These are phyloP conservation scores for Aeschynomene evenia DNA, from an alignment of 306 rosid genomes.

Conservation along the genomic window DNA sequence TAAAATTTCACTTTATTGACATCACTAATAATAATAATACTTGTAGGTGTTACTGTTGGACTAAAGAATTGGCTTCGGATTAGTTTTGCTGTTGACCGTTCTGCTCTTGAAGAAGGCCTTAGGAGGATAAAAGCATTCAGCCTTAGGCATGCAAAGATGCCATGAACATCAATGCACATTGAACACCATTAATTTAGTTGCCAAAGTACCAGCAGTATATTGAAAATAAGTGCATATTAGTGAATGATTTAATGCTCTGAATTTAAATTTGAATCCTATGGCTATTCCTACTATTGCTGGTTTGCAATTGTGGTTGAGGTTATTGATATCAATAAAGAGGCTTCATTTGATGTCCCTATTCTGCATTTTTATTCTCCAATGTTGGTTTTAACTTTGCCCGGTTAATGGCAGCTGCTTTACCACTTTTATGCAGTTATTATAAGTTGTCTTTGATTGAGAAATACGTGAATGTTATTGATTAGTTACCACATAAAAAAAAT, in stretches of 20 bases:
- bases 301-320: neutral
- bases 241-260: neutral
- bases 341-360: neutral
- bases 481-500: too few relatives aligned
- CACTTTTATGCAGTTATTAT: too few relatives aligned
- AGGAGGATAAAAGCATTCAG: conserved; percentile 55
- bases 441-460: too few relatives aligned
- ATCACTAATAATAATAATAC: neutral
- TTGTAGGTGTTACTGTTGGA: conserved; percentile 61
- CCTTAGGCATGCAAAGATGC: conserved; percentile 39
- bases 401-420: too few relatives aligned
- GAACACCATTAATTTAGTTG: neutral
- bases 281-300: neutral
- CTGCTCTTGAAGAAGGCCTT: conserved; percentile 49
- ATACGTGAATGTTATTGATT: too few relatives aligned
- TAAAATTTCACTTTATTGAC: conserved; percentile 10
- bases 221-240: neutral
- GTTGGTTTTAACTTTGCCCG: too few relatives aligned
- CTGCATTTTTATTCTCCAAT: too few relatives aligned
- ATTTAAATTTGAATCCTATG: neutral
- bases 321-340: neutral
- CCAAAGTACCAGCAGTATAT: neutral
- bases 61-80: conserved; percentile 60
- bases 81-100: conserved; percentile 41
- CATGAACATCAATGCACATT: neutral